Base-by-base conservation (phyloP, 306 rosid genomes). In the Acacia crassicarpa region DNA sequence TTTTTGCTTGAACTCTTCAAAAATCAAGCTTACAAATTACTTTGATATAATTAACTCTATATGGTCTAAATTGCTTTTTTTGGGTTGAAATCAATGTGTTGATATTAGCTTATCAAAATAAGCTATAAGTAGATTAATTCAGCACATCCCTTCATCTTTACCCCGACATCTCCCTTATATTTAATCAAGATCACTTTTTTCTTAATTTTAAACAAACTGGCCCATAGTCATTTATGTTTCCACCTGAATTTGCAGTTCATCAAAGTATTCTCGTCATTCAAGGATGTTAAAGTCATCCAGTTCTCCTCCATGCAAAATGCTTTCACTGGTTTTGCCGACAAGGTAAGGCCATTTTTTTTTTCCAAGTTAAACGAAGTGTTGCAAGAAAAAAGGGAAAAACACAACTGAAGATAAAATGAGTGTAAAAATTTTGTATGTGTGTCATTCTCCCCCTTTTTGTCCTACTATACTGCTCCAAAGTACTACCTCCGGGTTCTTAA, bases 301-400 rank as follows among this genome's bases (percentile, higher is more conserved):
- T 92, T 95, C 84, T 93, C 92, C 66, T 87, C 98, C 4, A 84
- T 95, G 92, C 94, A 89, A 87, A 97, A 93, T 71, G 94, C 94
- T 46, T 95, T 93, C 86, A 78, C 67, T 5, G 92, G 99, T 38
- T 93, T 95, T 87, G 49, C 81, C 22, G 82, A 87, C 82, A 93
- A 93, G 97, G 99, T 80, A 78, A 86, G 89, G 81, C 22, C 10
- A 49, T 16, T 70, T 43, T 63, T 70, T 43, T 63, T 32, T 83
- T 4, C 76, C 12, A 2, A 19, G 11, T 53, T 6, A 19, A 20
- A 20, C 5, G 5, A 6, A 54, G 25, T 54, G 4, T 20, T 54
- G 61, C 0, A 54, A 54, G 9, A 53, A 8, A 53, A 22, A 19
- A 10, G 3, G 9, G 3, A 7, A 54, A 54, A 7, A 16, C n/a